Evolutionary conservation across 768 basidiomycete species (phyloP).

Genomic region (Kondoa malvinella): DNA sequence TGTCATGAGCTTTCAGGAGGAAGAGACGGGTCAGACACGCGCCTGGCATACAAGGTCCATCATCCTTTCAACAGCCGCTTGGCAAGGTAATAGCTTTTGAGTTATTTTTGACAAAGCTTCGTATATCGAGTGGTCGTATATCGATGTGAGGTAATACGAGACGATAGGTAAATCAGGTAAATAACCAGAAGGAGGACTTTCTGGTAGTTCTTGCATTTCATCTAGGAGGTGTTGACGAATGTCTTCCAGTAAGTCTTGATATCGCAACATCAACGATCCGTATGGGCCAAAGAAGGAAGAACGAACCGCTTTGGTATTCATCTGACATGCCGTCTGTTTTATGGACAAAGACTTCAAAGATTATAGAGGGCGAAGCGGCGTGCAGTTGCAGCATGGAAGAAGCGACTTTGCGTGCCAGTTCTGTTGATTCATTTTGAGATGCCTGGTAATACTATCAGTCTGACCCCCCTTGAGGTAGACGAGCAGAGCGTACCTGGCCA

Average conservation of each 20-base stretch:
- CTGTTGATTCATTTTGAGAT: slow-evolving; percentile 11
- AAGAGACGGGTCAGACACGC: not conserved
- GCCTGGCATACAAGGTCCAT: slow-evolving; percentile 43
- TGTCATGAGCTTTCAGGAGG: not conserved
- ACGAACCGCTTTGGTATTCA: slow-evolving; percentile 74
- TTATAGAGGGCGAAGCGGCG: slow-evolving; percentile 46
- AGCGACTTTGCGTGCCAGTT: slow-evolving; percentile 36
- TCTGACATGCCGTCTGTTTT: slow-evolving; percentile 78
- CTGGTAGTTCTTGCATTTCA: slow-evolving; percentile 46
- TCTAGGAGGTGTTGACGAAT: slow-evolving; percentile 75
- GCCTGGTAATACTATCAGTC: slow-evolving; percentile 10
- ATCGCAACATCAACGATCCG: not conserved
- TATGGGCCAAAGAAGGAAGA: not conserved
- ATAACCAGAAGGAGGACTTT: slow-evolving; percentile 12
- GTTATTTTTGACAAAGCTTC: slow-evolving; percentile 82
- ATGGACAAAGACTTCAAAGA: slow-evolving; percentile 83
- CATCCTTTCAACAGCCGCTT: slow-evolving; percentile 71
- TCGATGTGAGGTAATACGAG: slow-evolving; percentile 79
- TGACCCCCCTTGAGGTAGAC: not conserved
- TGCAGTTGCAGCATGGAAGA: slow-evolving; percentile 44
- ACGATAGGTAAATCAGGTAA: slow-evolving; percentile 34
- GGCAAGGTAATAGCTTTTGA: slow-evolving; percentile 65
- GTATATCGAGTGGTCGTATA: slow-evolving; percentile 78
- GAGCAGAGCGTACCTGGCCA: slow-evolving; percentile 50
- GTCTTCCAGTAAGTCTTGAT: slow-evolving; percentile 69